These are phyloP conservation scores for Acacia confusa DNA, from an alignment of 306 rosid genomes.

Conservation along the genomic window DNA sequence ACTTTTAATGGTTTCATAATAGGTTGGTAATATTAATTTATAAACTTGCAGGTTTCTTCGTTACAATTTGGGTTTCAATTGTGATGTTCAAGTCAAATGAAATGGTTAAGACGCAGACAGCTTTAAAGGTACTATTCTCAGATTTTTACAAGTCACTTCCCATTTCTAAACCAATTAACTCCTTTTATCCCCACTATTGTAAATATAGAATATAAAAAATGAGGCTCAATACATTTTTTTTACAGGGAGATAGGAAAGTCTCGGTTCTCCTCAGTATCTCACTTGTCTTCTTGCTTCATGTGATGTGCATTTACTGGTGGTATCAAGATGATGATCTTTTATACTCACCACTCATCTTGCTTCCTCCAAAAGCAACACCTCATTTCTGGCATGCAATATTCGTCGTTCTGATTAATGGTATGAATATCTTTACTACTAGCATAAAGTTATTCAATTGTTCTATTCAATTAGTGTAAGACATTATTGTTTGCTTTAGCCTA, in stretches of 20 bases:
- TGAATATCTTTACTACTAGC: conserved; percentile 16
- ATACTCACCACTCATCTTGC: conserved; percentile 64
- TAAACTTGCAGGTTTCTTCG: conserved; percentile 76
- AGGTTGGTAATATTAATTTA: conserved; percentile 23
- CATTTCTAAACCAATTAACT: conserved; percentile 18
- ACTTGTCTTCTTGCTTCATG: conserved; percentile 62
- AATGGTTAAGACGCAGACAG: conserved; percentile 83
- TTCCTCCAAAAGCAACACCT: conserved; percentile 76
- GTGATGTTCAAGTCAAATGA: conserved; percentile 90
- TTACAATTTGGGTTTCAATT: conserved; percentile 79
- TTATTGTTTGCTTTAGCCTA: conserved; percentile 20
- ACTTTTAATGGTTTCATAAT: conserved; percentile 14
- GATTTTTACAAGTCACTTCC: conserved; percentile 14
- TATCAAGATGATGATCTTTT: conserved; percentile 70
- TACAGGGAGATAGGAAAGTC: conserved; percentile 85
- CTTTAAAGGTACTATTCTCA: conserved; percentile 67
- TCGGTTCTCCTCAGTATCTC: conserved; percentile 55
- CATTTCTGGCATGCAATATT: conserved; percentile 89
- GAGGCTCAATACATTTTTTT: conserved; percentile 37
- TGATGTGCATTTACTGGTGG: conserved; percentile 80
- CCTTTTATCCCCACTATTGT: not conserved
- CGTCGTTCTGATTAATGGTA: conserved; percentile 90
- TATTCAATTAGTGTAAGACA: not conserved
- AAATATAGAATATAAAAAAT: not conserved
- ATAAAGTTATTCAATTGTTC: conserved; percentile 13